Conservation (phyloP, 2,329 filamentous ascomycete genomes). For the Aspergillus quadricinctus region DNA sequence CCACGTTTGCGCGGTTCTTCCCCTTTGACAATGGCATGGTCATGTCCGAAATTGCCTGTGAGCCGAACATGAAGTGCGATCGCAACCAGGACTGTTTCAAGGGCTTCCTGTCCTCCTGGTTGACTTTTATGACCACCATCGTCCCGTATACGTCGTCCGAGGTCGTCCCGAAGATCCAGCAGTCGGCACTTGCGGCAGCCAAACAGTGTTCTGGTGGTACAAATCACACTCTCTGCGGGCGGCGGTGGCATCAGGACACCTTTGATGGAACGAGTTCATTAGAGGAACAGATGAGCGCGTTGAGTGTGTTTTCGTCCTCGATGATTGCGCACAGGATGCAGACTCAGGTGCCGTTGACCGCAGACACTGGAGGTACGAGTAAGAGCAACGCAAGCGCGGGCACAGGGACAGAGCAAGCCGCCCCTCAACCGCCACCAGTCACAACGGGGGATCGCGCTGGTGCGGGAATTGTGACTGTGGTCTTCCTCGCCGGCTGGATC, state of each 20-base stretch:
- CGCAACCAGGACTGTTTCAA: constrained; percentile 72
- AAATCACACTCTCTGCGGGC: constrained; percentile 54
- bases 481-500: constrained; percentile 26
- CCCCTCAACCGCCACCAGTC: constrained; percentile 18
- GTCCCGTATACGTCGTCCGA: constrained; percentile 54
- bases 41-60: constrained; percentile 66
- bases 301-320: constrained; percentile 32
- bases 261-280: constrained; percentile 35
- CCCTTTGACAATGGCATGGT: constrained; percentile 46
- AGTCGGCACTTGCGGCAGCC: constrained; percentile 58
- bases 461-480: constrained; percentile 31
- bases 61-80: constrained; percentile 58
- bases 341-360: constrained; percentile 39
- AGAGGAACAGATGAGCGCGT: constrained; percentile 41
- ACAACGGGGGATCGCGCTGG: constrained; percentile 35
- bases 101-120: constrained; percentile 65
- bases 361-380: constrained; percentile 56
- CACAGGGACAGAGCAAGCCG: constrained; percentile 12
- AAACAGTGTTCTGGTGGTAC: constrained; percentile 58
- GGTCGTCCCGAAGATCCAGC: constrained; percentile 57
- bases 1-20: constrained; percentile 50
- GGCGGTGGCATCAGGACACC: constrained; percentile 37
- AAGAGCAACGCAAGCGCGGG: constrained; percentile 44
- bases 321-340: constrained; percentile 23
- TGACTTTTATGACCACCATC: constrained; percentile 58